A percentile compares a stretch with the other conserved stretches of the same genome.
Evolutionary conservation across 169 alveolate genomes (phyloP).

Genomic region (Toxoplasma gondii): DNA sequence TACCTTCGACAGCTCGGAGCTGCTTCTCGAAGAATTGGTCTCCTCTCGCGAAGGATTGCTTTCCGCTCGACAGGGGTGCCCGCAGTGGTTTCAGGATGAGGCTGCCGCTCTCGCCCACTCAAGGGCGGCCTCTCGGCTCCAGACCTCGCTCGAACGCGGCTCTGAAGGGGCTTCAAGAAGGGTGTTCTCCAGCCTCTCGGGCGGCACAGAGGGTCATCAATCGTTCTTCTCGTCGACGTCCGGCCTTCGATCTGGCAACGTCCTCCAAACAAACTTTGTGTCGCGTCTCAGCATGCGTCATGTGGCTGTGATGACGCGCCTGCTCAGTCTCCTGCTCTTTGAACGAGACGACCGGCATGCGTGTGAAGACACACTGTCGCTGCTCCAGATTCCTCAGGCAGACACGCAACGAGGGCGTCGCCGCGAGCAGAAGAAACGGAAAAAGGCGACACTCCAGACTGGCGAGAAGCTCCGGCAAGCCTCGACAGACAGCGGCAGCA

Average conservation of each 20-base stretch:
- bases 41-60: conserved; percentile 37
- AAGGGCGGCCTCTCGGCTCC: neutral
- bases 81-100: neutral
- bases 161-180: too few relatives aligned
- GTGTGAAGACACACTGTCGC: conserved; percentile 38
- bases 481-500: neutral
- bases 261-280: neutral
- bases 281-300: conserved; percentile 38
- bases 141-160: too few relatives aligned
- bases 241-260: neutral
- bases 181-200: neutral
- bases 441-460: neutral
- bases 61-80: conserved; percentile 6
- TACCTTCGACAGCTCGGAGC: conserved; percentile 48
- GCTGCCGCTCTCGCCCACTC: neutral
- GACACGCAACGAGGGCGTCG: neutral
- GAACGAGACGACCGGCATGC: conserved; percentile 58
- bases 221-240: neutral
- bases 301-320: conserved; percentile 44
- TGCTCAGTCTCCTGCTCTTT: conserved; percentile 38
- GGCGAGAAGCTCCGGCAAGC: neutral
- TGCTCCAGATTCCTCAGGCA: conserved; percentile 26
- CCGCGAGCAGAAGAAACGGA: neutral
- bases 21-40: conserved; percentile 36
- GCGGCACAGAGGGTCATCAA: neutral